phyloP scores from a whole-genome alignment of 108 stramenopile genomes.

The Craspedostauros australis region DNA sequence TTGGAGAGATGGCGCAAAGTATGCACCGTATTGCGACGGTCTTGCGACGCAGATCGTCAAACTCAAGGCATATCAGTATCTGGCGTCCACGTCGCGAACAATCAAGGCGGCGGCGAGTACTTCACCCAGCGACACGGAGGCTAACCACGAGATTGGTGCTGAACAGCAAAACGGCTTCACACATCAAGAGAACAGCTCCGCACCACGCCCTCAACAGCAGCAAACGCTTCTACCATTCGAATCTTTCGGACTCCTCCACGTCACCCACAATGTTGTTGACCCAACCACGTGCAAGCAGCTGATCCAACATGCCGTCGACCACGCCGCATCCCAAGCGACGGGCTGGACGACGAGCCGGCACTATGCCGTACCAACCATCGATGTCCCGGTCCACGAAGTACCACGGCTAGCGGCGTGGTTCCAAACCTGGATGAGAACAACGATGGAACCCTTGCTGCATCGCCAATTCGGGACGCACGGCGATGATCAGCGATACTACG shows the following conservation, averaged over 20 bases:
- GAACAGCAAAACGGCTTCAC: no score
- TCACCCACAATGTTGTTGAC: slow-evolving; percentile 26
- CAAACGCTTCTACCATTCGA: slow-evolving; percentile 6
- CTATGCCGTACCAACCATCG: slow-evolving; percentile 94
- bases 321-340: slow-evolving; percentile 12
- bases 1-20: slow-evolving; percentile 46
- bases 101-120: no score
- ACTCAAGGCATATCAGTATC: slow-evolving; percentile 45
- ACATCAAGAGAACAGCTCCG: slow-evolving; percentile 9
- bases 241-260: slow-evolving; percentile 2
- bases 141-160: no score
- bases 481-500: slow-evolving; percentile 16
- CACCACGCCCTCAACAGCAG: slow-evolving; percentile 29
- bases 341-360: slow-evolving; percentile 90
- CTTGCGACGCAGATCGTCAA: slow-evolving; percentile 52
- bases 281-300: slow-evolving; percentile 39
- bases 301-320: slow-evolving; percentile 39
- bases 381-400: slow-evolving; percentile 81
- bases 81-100: no score
- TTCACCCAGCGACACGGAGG: no score
- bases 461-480: slow-evolving; percentile 20
- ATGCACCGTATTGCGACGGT: slow-evolving; percentile 33
- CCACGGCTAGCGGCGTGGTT: slow-evolving; percentile 50
- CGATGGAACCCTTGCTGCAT: slow-evolving; percentile 14
- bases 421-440: slow-evolving; percentile 17